Base-by-base conservation (phyloP, 2,329 filamentous ascomycete genomes). In the Phyllosticta capitalensis region DNA sequence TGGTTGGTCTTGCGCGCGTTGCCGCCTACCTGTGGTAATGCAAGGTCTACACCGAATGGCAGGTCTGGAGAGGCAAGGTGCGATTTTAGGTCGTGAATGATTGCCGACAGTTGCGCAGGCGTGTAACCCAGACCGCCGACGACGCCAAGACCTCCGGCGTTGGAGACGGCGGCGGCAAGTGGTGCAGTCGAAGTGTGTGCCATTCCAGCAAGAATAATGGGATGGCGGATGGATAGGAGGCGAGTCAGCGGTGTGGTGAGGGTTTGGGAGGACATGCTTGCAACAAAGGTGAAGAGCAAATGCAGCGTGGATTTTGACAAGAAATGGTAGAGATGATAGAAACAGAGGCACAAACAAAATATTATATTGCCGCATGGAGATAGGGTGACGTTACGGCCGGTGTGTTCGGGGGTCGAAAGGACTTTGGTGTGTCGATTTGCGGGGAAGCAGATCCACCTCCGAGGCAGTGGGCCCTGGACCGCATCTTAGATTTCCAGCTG, bases 201-300 rank as follows among this genome's bases (percentile, higher is more conserved):
- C 92, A 97, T 97, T 67, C 92, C 92, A 33, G 92, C 92, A 20
- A 96, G 88, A 65, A 96, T 78, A 72, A 97, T 86, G 49, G 92
- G 92, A 76, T 96, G 91, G 65, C 86, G 79, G 74, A 96, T 96
- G 22, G 84, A 83, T 56, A 96, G 82, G 56, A 96, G 85, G 66
- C 70, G 67, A 55, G 69, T 71, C 22, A 73, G 71, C 61, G 71
- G 70, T 59, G 72, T 74, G 59, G 72, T 67, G 55, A 74, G 66
- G 20, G 30, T 19, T 50, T 9, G 14, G 50, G 54, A 20, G 30
- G 54, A 20, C 21, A n/a, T 26, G 5, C 49, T 17, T 10, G 52
- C 10, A 28, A 21, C 17, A 9, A 33, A 12, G 10, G 20, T 45
- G 3, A 14, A 19, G 50, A 21, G 56, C 5, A 5, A 38, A 5